These are phyloP conservation scores for Neoscytalidium dimidiatum DNA, from an alignment of 2,329 filamentous ascomycete species.

Conservation along the genomic window DNA sequence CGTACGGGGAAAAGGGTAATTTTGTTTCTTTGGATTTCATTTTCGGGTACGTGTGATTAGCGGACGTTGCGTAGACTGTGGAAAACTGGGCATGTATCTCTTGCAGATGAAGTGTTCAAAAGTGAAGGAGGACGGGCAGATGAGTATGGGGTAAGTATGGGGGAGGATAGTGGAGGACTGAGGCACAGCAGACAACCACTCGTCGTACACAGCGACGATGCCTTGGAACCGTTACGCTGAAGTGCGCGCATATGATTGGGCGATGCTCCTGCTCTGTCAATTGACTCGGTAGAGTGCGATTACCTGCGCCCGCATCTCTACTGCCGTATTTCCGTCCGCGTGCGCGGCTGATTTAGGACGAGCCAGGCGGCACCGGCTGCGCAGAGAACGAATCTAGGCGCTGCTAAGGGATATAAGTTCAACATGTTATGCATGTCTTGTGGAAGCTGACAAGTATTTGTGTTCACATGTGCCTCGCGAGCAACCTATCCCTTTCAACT, in stretches of 20 bases:
- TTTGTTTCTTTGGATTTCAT: neutral
- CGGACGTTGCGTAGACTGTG: neutral
- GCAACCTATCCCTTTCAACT: neutral
- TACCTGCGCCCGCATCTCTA: neutral
- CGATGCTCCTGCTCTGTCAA: neutral
- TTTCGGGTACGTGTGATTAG: neutral
- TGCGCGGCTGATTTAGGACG: neutral
- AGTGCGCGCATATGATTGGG: neutral
- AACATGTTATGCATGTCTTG: neutral
- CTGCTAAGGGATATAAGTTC: neutral
- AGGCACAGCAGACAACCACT: neutral
- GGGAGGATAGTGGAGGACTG: neutral
- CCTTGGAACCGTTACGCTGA: neutral
- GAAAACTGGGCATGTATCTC: neutral
- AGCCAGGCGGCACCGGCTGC: constrained; percentile 12
- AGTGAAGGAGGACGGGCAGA: neutral
- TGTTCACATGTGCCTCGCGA: neutral
- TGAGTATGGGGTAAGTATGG: neutral
- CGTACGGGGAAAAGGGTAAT: neutral
- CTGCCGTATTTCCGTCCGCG: neutral
- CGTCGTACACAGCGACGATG: neutral
- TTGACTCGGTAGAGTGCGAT: neutral
- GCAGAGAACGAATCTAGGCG: constrained; percentile 19
- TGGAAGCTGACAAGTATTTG: neutral
- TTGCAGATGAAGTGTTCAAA: neutral